These are phyloP conservation scores for Primulina huaijiensis DNA, from an alignment of 257 asterid genomes.

Conservation along the genomic window DNA sequence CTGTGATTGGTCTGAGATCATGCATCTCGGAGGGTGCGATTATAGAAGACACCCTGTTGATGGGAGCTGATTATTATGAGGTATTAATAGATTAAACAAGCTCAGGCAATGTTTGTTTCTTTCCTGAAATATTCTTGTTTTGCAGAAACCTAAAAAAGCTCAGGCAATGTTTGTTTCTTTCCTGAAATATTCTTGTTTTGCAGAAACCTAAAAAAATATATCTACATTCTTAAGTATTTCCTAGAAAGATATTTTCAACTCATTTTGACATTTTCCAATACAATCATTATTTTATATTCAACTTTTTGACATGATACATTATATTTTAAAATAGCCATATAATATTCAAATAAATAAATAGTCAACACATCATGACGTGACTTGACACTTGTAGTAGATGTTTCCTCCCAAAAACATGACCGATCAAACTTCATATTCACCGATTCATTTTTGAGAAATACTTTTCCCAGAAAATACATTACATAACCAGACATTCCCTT, in stretches of 20 bases:
- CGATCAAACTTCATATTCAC: background rate
- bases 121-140: background rate
- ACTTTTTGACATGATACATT: background rate
- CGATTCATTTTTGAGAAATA: background rate
- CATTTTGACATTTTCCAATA: background rate
- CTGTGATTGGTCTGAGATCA: constrained; percentile 63
- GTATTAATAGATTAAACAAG: constrained; percentile 22
- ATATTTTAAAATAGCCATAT: no score
- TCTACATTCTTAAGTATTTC: background rate
- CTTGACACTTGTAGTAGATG: background rate
- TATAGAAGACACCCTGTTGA: constrained; percentile 58
- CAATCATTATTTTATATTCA: background rate
- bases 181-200: background rate
- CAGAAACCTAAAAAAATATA: background rate
- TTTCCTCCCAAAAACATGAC: background rate
- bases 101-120: background rate
- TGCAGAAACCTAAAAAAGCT: background rate
- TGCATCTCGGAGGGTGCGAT: constrained; percentile 74
- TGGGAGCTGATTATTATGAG: constrained; percentile 84
- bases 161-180: background rate
- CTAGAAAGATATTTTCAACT: background rate
- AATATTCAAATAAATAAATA: no score
- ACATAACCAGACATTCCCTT: background rate
- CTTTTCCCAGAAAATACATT: background rate
- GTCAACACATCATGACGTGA: background rate